Base-by-base conservation (phyloP, 1,284 basidiomycete genomes). In the Trametes pubescens region DNA sequence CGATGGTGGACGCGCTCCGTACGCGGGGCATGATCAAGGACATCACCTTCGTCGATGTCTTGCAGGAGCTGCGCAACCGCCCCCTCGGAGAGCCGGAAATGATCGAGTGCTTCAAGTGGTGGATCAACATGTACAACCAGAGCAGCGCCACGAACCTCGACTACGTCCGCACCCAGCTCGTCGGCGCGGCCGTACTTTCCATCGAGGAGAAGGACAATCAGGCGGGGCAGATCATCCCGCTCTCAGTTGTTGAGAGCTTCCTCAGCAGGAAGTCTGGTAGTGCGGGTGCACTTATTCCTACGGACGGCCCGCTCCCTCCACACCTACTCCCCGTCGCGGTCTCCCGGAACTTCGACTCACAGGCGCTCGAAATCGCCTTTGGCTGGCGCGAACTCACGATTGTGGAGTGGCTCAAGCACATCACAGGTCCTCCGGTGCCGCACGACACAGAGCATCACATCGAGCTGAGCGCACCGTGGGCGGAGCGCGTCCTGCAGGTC, bases 51-150 rank as follows among this genome's bases (percentile, higher is more conserved):
- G 82, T 88, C 21, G 98, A 99, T 74, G 93, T 99, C 21, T 81
- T 99, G 55, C 79, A 83, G 56, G 95, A 98, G 75, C 83, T 99
- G 7, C 84, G 86, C 16, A 77, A 83, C 2, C 83, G 93, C 14
- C 91, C 96, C 1, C 82, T 99, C 21, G 77, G 77, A 0, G 86
- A 94, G 69, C 78, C 82, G 14, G 95, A 99, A 76, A 91, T 94
- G 80, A 76, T 90, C 22, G 89, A 89, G 4, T 96, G 94, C 75
- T 81, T 99, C 67, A 86, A 88, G 62, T 99, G 97, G 97, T 98
- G 96, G 93, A 86, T 91, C 58, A 77, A 78, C 26, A 77, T 94
- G 16, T 86, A 87, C 46, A 83, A 85, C 52, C 82, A 85, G 11
- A 81, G 84, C 32, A 76, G 78, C 26, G 74, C 76, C 49, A 68